Conservation (phyloP, 257 asterid genomes). For the Datura wrightii region DNA sequence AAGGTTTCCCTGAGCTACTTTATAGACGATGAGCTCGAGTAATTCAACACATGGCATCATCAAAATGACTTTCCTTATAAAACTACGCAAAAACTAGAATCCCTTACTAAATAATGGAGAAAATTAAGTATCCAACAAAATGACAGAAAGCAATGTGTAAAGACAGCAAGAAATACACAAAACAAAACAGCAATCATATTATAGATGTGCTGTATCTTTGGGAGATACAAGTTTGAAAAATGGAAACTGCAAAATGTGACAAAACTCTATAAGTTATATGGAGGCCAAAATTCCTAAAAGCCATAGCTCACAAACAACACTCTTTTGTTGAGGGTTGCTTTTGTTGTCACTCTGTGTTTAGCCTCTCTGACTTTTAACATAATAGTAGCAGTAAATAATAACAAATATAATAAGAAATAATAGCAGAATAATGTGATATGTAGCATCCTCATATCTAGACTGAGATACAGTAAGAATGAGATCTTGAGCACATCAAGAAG, state of each 20-base stretch:
- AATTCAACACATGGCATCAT: too few relatives aligned
- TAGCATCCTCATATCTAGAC: slow-evolving; percentile 41
- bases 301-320: slow-evolving; percentile 33
- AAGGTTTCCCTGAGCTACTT: too few relatives aligned
- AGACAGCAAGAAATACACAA: neutral
- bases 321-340: slow-evolving; percentile 25
- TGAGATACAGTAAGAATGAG: slow-evolving; percentile 41
- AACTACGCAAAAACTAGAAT: neutral
- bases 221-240: slow-evolving; percentile 43
- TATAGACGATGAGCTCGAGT: too few relatives aligned
- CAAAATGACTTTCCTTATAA: neutral
- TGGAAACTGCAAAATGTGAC: slow-evolving; percentile 38
- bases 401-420: slow-evolving; percentile 22
- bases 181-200: slow-evolving; percentile 31
- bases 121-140: neutral
- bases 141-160: neutral
- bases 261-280: slow-evolving; percentile 25
- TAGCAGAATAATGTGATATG: slow-evolving; percentile 29
- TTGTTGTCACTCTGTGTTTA: slow-evolving; percentile 35
- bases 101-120: neutral
- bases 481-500: neutral
- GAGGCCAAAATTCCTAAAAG: slow-evolving; percentile 42
- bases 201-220: slow-evolving; percentile 37
- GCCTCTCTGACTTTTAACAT: slow-evolving; percentile 20
- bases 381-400: slow-evolving; percentile 28